Conservation (phyloP, 1,284 basidiomycete genomes). For the Cryptococcus hybrid region DNA sequence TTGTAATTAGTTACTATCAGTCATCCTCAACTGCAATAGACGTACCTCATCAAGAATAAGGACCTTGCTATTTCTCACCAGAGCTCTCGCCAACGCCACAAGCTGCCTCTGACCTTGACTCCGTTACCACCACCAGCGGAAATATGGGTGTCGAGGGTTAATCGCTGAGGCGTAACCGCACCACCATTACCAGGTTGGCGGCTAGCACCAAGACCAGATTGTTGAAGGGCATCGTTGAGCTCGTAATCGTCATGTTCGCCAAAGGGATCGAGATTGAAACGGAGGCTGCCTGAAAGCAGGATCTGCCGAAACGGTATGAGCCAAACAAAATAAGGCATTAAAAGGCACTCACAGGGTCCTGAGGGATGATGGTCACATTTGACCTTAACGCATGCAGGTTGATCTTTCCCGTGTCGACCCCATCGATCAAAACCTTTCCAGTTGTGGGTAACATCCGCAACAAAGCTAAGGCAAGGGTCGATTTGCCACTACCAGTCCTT, state of each 20-base stretch:
- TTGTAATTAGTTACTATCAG: neutral
- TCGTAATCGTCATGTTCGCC: slow-evolving; percentile 65
- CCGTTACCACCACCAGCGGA: slow-evolving; percentile 59
- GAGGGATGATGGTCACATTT: slow-evolving; percentile 59
- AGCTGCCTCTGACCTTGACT: slow-evolving; percentile 70
- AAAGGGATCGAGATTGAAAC: slow-evolving; percentile 75
- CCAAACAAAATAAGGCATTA: neutral
- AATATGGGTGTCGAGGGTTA: slow-evolving; percentile 48
- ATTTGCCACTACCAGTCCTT: slow-evolving; percentile 72
- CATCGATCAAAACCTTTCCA: slow-evolving; percentile 55
- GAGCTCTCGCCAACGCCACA: slow-evolving; percentile 57
- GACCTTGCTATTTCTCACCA: slow-evolving; percentile 55
- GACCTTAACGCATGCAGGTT: slow-evolving; percentile 63
- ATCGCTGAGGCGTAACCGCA: slow-evolving; percentile 35
- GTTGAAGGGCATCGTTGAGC: slow-evolving; percentile 55
- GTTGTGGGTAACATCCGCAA: slow-evolving; percentile 59
- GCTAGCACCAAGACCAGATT: slow-evolving; percentile 49
- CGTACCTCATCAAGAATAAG: slow-evolving; percentile 57
- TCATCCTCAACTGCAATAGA: neutral
- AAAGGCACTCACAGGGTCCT: slow-evolving; percentile 55
- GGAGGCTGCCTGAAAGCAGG: slow-evolving; percentile 71
- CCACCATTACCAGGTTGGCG: slow-evolving; percentile 20
- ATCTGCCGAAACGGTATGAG: slow-evolving; percentile 15
- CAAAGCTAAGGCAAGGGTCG: slow-evolving; percentile 52
- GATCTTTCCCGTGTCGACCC: slow-evolving; percentile 50